Evolutionary conservation across 2,329 filamentous ascomycete species (phyloP).

Genomic region (Zasmidium angulare): DNA sequence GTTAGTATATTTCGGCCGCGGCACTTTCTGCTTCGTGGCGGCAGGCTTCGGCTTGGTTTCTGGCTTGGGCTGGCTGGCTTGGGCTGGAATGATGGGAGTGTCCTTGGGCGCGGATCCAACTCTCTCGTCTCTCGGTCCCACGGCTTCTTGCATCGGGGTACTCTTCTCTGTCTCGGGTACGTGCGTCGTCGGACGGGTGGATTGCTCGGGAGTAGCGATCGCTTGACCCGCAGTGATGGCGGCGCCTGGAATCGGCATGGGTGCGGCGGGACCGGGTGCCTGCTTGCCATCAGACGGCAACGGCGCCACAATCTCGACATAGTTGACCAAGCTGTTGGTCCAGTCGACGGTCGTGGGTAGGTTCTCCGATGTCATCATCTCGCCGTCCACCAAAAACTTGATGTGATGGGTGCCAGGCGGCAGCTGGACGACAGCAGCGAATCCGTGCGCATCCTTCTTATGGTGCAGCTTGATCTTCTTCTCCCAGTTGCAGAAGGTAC

Average conservation of each 20-base stretch:
- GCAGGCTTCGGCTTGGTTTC: constrained; percentile 19
- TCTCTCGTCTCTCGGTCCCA: constrained; percentile 18
- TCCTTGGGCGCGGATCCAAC: constrained; percentile 9
- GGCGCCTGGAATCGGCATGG: constrained; percentile 33
- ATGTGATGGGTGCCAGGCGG: constrained; percentile 94
- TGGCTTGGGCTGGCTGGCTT: constrained; percentile 10
- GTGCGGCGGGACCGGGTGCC: constrained; percentile 29
- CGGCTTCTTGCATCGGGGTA: constrained; percentile 20
- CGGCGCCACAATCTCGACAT: constrained; percentile 72
- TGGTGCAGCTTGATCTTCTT: constrained; percentile 84
- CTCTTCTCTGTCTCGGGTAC: constrained; percentile 26
- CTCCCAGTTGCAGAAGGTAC: constrained; percentile 97
- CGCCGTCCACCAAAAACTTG: constrained; percentile 90
- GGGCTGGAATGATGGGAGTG: constrained; percentile 7
- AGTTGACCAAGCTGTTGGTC: constrained; percentile 97
- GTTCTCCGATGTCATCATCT: constrained; percentile 84
- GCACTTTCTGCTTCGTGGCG: constrained; percentile 34
- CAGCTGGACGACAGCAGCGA: constrained; percentile 77
- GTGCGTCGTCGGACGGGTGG: constrained; percentile 50
- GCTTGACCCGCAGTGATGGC: constrained; percentile 26
- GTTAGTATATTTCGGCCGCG: constrained; percentile 63
- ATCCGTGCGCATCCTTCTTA: constrained; percentile 56
- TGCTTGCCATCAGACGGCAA: constrained; percentile 26
- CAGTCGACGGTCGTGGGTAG: constrained; percentile 96
- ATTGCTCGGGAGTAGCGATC: constrained; percentile 19